Base-by-base conservation (phyloP, 345 rosid species). In the Syzygium jambos region DNA sequence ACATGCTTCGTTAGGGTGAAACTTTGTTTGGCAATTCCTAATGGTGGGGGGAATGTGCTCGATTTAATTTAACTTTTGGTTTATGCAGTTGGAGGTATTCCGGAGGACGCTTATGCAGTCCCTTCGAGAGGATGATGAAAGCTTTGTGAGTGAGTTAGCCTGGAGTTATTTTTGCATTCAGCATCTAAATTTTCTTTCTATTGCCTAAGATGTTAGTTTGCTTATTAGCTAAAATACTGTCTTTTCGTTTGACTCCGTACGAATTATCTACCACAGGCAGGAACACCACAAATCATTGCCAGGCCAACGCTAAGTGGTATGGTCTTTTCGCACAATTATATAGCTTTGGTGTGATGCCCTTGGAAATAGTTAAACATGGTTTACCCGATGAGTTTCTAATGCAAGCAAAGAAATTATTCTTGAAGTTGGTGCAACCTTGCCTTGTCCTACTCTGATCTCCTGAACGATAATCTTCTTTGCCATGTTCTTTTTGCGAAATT, bases 41-140 rank as follows among this genome's bases (percentile, higher is more conserved):
- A 61, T 3, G 55, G 78, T 82, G 19, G 63, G 55, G 78, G 51
- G 9, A 19, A 38, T 38, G 82, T 38, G 49, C 82, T 73, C 0
- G 2, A 73, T 63, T 38, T 19, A 73, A 43, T 85, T 54, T 53
- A 56, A 52, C 65, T 84, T n/a, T 61, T 41, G 25, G 56, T 51
- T 49, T 27, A 51, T 91, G 91, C 92, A 97, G 99, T 93, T 97
- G 93, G 99, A 97, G 89, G 94, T 95, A 51, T 95, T 96, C 85
- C 94, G 95, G 90, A 97, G 92, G 97, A 97, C 96, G 1, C 95
- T 97, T 52, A 92, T 97, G 99, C 95, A 87, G 91, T 97, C 99
- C 78, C 98, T 96, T 85, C 94, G 88, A 88, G 99, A 95, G 88
- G 99, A 95, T 63, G 98, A 93, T 25, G 98, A 96, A 84, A 88